A percentile compares a stretch with the other conserved stretches of the same genome.
These are phyloP conservation scores for Solanum bulbocastanum DNA, from an alignment of 257 asterid species.

Conservation along the genomic window DNA sequence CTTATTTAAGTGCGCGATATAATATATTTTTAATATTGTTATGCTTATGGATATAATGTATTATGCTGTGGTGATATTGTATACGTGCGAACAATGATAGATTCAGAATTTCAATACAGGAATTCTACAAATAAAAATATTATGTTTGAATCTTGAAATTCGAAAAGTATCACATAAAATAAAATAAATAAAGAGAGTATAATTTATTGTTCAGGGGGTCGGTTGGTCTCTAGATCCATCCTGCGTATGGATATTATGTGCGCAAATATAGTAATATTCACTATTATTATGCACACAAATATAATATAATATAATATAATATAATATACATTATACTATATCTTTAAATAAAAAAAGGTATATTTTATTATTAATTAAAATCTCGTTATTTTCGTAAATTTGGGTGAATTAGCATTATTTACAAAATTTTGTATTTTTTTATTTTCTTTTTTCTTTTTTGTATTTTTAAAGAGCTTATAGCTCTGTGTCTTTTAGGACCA, in stretches of 20 bases:
- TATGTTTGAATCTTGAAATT: no score
- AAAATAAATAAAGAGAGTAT: no score
- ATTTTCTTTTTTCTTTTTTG: no score
- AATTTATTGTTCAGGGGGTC: no score
- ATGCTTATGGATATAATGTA: background rate
- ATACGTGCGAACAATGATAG: background rate
- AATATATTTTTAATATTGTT: background rate
- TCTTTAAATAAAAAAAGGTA: background rate
- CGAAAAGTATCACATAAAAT: accelerated
- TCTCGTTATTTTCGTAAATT: background rate
- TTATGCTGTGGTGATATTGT: background rate
- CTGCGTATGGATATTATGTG: no score
- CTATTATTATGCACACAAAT: background rate
- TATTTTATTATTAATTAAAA: background rate
- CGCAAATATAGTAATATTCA: background rate
- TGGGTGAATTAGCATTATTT: background rate
- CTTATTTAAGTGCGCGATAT: background rate
- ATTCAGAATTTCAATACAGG: background rate
- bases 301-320: no score
- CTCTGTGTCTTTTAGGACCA: background rate
- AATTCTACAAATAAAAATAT: no score
- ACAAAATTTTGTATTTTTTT: no score
- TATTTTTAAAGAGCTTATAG: background rate
- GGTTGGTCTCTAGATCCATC: background rate
- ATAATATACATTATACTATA: no score